These are phyloP conservation scores for Boletellus deceptivus DNA, from an alignment of 1,284 basidiomycete species.

Conservation along the genomic window DNA sequence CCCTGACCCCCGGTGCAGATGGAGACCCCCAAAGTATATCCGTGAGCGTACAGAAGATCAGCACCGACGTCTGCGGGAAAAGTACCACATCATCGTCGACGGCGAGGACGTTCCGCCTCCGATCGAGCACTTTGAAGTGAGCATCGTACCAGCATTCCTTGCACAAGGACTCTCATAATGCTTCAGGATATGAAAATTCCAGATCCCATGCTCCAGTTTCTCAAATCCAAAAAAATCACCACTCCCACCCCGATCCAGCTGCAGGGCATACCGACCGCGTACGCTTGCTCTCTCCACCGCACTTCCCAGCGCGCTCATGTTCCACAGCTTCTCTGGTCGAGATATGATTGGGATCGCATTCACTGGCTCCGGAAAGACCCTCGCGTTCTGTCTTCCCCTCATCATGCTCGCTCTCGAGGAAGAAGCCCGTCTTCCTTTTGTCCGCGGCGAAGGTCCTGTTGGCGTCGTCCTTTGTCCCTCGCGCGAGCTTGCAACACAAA, in stretches of 20 bases:
- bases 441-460: conserved; percentile 92
- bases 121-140: conserved; percentile 84
- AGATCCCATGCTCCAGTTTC: conserved; percentile 74
- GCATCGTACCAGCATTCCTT: conserved; percentile 23
- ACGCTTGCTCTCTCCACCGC: conserved; percentile 32
- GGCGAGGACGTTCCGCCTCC: conserved; percentile 93
- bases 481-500: conserved; percentile 91
- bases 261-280: conserved; percentile 95
- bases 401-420: conserved; percentile 96
- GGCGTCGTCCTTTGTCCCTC: conserved; percentile 96
- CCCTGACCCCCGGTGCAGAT: conserved; percentile 47
- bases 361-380: conserved; percentile 90
- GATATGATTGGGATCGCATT: conserved; percentile 97
- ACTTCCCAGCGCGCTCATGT: conserved; percentile 4
- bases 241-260: conserved; percentile 95
- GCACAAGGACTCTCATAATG: conserved; percentile 14
- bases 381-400: conserved; percentile 90
- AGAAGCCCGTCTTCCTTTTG: conserved; percentile 86
- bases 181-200: conserved; percentile 97
- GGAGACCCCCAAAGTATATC: conserved; percentile 86
- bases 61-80: conserved; percentile 77
- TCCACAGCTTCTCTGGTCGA: conserved; percentile 75
- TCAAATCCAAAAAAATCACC: conserved; percentile 83
- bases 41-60: conserved; percentile 68
- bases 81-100: conserved; percentile 90